These are phyloP conservation scores for Candida sanyiensis DNA, from an alignment of 805 yeast species.

Conservation along the genomic window DNA sequence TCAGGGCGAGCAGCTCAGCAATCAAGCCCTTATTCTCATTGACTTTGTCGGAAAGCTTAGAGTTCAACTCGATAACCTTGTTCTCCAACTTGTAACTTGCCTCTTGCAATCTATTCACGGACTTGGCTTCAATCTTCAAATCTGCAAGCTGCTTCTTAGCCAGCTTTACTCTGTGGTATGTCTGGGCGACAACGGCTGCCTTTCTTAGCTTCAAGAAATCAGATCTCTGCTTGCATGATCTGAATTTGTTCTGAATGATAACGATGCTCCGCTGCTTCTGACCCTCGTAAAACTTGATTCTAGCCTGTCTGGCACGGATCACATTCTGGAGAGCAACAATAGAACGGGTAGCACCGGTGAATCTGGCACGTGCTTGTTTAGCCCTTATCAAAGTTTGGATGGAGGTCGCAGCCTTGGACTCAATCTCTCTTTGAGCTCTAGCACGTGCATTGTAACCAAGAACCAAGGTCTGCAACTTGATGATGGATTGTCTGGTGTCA, in stretches of 20 bases:
- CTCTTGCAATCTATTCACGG: conserved; percentile 84
- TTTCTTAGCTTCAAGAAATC: conserved; percentile 40
- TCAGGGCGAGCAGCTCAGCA: conserved; percentile 49
- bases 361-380: conserved; percentile 38
- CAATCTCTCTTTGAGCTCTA: conserved; percentile 48
- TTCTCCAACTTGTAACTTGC: conserved; percentile 91
- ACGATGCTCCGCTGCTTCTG: conserved; percentile 61
- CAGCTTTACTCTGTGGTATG: conserved; percentile 65
- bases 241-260: conserved; percentile 64
- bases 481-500: conserved; percentile 48
- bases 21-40: conserved; percentile 75
- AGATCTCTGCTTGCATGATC: conserved; percentile 61
- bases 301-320: conserved; percentile 45
- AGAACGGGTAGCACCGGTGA: conserved; percentile 24
- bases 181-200: conserved; percentile 69
- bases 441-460: conserved; percentile 59
- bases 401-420: conserved; percentile 54
- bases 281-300: conserved; percentile 44
- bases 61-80: conserved; percentile 94
- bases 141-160: conserved; percentile 62
- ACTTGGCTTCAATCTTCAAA: conserved; percentile 82
- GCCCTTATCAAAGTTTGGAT: conserved; percentile 70
- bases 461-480: conserved; percentile 51
- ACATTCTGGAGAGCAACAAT: conserved; percentile 43
- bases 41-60: conserved; percentile 69